phyloP scores from a whole-genome alignment of 345 rosid species.

The Populus nigra region DNA sequence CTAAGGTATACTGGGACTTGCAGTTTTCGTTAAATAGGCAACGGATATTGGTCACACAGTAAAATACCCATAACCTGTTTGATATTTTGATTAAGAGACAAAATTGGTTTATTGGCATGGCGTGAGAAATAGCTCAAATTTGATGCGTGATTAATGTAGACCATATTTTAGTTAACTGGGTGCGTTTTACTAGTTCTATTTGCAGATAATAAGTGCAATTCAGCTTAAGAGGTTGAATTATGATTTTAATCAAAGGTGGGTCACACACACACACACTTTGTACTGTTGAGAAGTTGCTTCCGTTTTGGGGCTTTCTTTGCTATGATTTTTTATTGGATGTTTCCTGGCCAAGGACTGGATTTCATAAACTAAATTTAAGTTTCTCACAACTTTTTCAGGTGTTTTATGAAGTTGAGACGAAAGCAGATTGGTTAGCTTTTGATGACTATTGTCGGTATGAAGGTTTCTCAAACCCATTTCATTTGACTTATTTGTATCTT shows the following conservation, averaged over 20 bases:
- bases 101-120: too few relatives aligned
- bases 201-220: neutral
- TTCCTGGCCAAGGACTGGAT: neutral
- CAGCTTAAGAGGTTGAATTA: neutral
- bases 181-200: neutral
- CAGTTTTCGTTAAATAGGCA: neutral
- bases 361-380: neutral
- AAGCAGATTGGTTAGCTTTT: conserved; percentile 67
- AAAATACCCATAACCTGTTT: conserved; percentile 33
- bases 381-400: conserved; percentile 34
- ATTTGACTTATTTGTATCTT: conserved; percentile 10
- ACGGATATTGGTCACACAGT: too few relatives aligned
- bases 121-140: neutral
- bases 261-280: neutral
- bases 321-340: neutral
- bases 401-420: conserved; percentile 61
- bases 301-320: neutral
- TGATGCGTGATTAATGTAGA: neutral
- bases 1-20: conserved; percentile 42
- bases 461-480: conserved; percentile 12
- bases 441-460: conserved; percentile 73
- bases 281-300: neutral
- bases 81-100: conserved; percentile 33
- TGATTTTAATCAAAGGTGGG: neutral
- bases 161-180: neutral